These are phyloP conservation scores for Striga asiatica DNA, from an alignment of 257 asterid species.

Conservation along the genomic window DNA sequence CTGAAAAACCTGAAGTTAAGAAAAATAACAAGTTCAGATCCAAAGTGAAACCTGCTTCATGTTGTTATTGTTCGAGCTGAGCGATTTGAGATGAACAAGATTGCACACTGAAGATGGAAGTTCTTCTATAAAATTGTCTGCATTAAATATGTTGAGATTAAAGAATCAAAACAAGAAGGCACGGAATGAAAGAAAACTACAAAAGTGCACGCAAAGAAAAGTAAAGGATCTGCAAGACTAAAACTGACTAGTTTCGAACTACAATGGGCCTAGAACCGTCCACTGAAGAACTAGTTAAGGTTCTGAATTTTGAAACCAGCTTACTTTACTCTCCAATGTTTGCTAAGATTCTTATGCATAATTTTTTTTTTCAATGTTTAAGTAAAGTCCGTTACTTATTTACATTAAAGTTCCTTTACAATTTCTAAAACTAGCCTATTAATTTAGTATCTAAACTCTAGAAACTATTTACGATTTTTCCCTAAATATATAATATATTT, in stretches of 20 bases:
- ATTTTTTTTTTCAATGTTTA: too few relatives aligned
- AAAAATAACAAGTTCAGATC: conserved; percentile 8
- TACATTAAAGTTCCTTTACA: too few relatives aligned
- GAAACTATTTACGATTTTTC: too few relatives aligned
- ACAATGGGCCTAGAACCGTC: background rate
- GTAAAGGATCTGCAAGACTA: background rate
- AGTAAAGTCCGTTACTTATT: too few relatives aligned
- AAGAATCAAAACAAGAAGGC: conserved; percentile 1
- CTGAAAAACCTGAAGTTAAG: conserved; percentile 5
- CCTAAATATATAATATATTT: too few relatives aligned
- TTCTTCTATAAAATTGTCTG: conserved; percentile 84
- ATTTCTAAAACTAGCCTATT: too few relatives aligned
- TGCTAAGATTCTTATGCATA: too few relatives aligned
- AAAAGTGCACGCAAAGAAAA: background rate
- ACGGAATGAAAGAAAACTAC: conserved; percentile 5
- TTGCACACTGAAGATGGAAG: conserved; percentile 82
- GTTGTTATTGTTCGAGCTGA: conserved; percentile 68
- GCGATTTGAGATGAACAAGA: conserved; percentile 79
- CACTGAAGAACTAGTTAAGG: background rate
- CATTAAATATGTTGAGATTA: conserved; percentile 8
- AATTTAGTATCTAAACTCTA: too few relatives aligned
- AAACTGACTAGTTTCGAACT: background rate
- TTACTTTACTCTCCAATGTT: too few relatives aligned
- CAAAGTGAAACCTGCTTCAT: conserved; percentile 56
- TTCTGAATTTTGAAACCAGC: background rate